A percentile compares a stretch with the other conserved stretches of the same genome.
These are phyloP conservation scores for Colletotrichum magnum DNA, from an alignment of 2,329 filamentous ascomycete genomes.

Conservation along the genomic window DNA sequence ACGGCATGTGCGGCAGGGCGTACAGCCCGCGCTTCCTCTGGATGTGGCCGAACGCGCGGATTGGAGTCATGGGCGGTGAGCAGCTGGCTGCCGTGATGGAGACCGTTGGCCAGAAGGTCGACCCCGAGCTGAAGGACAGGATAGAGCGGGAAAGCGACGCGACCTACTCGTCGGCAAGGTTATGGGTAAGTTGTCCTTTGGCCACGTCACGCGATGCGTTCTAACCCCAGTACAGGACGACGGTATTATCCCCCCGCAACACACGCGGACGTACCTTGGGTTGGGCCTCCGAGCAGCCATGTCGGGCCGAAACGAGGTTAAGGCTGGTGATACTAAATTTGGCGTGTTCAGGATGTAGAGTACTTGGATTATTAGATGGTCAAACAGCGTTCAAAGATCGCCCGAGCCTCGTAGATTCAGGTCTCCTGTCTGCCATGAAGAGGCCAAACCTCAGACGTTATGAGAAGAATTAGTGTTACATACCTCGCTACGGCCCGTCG, in stretches of 20 bases:
- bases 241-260: conserved; percentile 83
- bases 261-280: conserved; percentile 80
- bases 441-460: not conserved
- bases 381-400: not conserved
- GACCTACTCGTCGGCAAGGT: conserved; percentile 85
- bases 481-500: not conserved
- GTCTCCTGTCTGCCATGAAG: not conserved
- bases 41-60: conserved; percentile 98
- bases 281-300: conserved; percentile 80
- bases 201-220: conserved; percentile 34
- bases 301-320: conserved; percentile 74
- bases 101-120: conserved; percentile 86
- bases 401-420: not conserved
- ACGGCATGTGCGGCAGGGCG: conserved; percentile 97
- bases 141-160: conserved; percentile 94
- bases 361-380: not conserved
- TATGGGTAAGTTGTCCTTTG: conserved; percentile 76
- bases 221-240: conserved; percentile 69
- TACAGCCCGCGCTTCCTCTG: conserved; percentile 93
- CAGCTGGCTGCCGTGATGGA: conserved; percentile 95
- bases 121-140: conserved; percentile 83
- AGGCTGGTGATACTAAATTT: conserved; percentile 76
- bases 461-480: not conserved
- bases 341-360: conserved; percentile 86
- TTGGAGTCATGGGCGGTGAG: conserved; percentile 96